Conservation (phyloP, 1,139 yeast genomes). For the Lodderomyces oxycetoniae region DNA sequence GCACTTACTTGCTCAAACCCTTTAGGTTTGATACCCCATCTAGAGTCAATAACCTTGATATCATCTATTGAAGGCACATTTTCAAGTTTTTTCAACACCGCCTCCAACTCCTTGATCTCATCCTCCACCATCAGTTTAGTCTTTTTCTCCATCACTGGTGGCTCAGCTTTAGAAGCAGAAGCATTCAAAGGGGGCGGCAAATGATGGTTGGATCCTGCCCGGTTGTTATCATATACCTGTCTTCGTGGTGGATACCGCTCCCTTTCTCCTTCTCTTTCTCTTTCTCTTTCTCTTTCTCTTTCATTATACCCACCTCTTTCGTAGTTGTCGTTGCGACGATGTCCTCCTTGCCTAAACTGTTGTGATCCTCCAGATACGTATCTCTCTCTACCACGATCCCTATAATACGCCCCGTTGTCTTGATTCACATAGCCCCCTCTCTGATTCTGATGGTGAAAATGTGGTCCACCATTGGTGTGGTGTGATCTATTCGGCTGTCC, state of each 20-base stretch:
- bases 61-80: conserved; percentile 20
- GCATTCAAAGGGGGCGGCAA: no score
- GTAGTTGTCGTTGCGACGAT: no score
- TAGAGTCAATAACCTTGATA: conserved; percentile 42
- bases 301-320: no score
- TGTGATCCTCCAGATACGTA: no score
- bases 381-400: conserved; percentile 4
- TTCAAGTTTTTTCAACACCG: background rate
- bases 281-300: conserved; percentile 1
- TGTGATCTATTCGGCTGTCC: background rate
- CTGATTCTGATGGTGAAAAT: background rate
- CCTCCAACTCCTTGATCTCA: background rate
- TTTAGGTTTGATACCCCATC: conserved; percentile 73
- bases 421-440: background rate
- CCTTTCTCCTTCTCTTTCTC: no score
- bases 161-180: no score
- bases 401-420: background rate
- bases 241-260: no score
- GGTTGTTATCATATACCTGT: no score
- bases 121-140: no score
- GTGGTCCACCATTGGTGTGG: background rate
- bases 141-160: no score
- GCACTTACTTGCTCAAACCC: conserved; percentile 78
- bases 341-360: no score
- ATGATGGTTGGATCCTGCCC: no score